phyloP scores from a whole-genome alignment of 371 early-diverging fungal species.

The Mucor mucedo region DNA sequence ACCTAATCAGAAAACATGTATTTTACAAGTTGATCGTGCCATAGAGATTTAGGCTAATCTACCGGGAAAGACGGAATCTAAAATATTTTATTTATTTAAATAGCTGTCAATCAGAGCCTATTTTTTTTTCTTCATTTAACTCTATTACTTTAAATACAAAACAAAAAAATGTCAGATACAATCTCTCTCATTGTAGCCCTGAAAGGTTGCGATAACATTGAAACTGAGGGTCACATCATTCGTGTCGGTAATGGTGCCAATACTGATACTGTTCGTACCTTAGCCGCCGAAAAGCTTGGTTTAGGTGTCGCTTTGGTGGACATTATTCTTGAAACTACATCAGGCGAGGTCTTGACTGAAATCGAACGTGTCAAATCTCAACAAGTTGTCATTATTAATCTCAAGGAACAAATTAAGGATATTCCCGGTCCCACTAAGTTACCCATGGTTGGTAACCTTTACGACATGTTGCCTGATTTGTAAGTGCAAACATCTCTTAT shows the following conservation, averaged over 20 bases:
- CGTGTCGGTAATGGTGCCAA: conserved; percentile 35
- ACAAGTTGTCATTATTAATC: conserved; percentile 32
- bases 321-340: conserved; percentile 18
- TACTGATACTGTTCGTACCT: conserved; percentile 31
- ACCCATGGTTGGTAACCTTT: conserved; percentile 41
- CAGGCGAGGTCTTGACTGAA: conserved; percentile 21
- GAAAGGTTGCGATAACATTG: conserved; percentile 26
- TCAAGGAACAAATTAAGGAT: conserved; percentile 27
- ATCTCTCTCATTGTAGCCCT: conserved; percentile 35
- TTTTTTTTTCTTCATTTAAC: background rate
- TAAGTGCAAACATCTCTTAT: conserved; percentile 18
- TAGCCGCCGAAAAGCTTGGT: conserved; percentile 37
- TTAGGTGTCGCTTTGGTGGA: conserved; percentile 15
- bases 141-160: background rate
- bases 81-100: background rate
- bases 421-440: conserved; percentile 35
- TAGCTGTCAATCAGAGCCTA: background rate
- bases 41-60: background rate
- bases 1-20: background rate
- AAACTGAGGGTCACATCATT: conserved; percentile 38
- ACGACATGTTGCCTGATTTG: conserved; percentile 43
- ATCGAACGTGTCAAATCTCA: conserved; percentile 31
- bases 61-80: background rate
- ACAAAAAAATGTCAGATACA: conserved; percentile 9
- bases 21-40: too few relatives aligned